Evolutionary conservation across 2,329 filamentous ascomycete species (phyloP).

Genomic region (Pseudogymnoascus destructans): DNA sequence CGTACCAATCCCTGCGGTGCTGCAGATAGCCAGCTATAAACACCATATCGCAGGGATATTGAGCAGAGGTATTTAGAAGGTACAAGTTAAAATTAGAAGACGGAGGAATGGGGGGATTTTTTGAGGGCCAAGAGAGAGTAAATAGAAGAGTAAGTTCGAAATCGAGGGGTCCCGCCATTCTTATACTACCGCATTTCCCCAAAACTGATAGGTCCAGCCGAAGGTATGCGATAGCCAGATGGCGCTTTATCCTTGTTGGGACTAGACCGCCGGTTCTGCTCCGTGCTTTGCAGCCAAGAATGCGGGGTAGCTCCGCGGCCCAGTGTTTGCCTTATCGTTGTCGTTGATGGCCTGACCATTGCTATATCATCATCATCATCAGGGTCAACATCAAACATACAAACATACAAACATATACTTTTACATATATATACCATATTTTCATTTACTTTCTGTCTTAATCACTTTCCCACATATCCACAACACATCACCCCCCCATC

Average conservation of each 20-base stretch:
- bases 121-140: not conserved
- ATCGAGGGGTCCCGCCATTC: not conserved
- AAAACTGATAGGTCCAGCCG: conserved; percentile 2
- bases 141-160: not conserved
- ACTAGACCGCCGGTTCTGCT: not conserved
- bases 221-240: not conserved
- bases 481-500: not conserved
- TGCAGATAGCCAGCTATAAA: conserved; percentile 25
- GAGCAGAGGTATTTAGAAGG: not conserved
- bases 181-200: not conserved
- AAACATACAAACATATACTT: not conserved
- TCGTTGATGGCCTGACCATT: not conserved
- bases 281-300: not conserved
- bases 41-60: conserved; percentile 21
- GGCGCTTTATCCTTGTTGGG: not conserved
- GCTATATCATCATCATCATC: not conserved
- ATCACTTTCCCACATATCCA: not conserved
- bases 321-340: not conserved
- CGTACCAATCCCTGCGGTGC: conserved; percentile 25
- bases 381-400: not conserved
- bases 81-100: not conserved
- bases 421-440: not conserved
- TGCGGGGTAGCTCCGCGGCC: not conserved
- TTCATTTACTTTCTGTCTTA: not conserved
- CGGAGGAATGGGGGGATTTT: not conserved